Evolutionary conservation across 768 basidiomycete genomes (phyloP), one percentile per base, ranked within the genome.

Genomic region (Panus rudis): DNA sequence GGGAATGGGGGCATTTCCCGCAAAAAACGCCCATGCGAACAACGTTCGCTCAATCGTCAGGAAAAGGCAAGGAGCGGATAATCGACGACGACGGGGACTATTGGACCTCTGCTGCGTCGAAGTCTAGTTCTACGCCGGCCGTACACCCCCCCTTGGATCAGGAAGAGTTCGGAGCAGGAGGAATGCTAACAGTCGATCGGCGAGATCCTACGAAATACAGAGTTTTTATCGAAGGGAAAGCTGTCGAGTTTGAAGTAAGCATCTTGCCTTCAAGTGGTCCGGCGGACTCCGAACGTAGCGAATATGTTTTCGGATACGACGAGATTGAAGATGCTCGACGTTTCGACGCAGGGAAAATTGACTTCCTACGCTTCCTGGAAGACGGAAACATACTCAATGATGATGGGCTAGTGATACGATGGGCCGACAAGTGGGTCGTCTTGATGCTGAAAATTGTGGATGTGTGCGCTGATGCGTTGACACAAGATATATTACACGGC

Each of bases 1-100:
- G 92, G 92, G 92, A 93, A 52, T 93, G 92, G 91, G 91, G 90
- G 21, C 80, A 75, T 16, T 88, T 93, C 54, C 92, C 90, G 22
- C 84, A 81, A 49, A 83, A 79, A 19, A 86, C 87, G 3, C 84
- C 84, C 1, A 63, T 79, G 52, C 73, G 73, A 41, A 49, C 73
- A 0, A 66, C 72, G 10, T 81, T 21, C 19, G 26, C 12, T 28
- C n/a, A 4, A 34, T 33, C 43, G 2, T 46, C 45, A 30, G 13
- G 57, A n/a, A 52, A 59, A 14, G 56, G 55, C 21, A 56, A 63
- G 37, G 57, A 57, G 16, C 48, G 21, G 45, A 43, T 52, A 39
- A 42, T 43, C 30, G 6, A 30, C 43, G 26, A 22, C 31, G 37
- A 46, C 40, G 2, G 25, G 39, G 46, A 50, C 25, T 43, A 38